Evolutionary conservation across 2,329 filamentous ascomycete species (phyloP), one percentile per base, ranked within the genome.

Genomic region (Fusarium dlaminii): DNA sequence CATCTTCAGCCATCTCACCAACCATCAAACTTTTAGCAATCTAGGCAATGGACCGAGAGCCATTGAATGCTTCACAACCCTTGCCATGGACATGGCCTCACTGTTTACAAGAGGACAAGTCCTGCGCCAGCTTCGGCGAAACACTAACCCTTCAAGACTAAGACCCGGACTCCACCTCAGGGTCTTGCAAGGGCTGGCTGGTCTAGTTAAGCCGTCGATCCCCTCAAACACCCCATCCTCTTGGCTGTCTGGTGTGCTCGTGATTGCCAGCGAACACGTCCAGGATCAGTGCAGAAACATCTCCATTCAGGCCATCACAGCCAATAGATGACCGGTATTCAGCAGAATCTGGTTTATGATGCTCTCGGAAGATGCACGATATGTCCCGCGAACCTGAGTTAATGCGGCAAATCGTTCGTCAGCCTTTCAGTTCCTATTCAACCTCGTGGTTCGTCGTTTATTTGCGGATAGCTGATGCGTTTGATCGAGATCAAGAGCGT

Each of bases 201-300:
- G 59, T 46, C 63, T 64, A 40, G 62, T 64, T 65, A 69, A 68
- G 42, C 54, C 57, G 73, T 74, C 73, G 75, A 77, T 77, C 75
- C 66, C 62, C 61, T 66, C 68, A 73, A 63, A 52, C 54, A 62
- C 56, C 59, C 65, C 65, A 65, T 72, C 60, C 57, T 68, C 66
- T 68, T 75, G 68, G 68, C 60, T 72, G 66, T 77, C 70, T 77
- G 72, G 36, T 66, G 68, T 70, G 59, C 74, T 75, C 70, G 74
- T 79, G 78, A 79, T 77, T 79, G 78, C 77, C 78, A 79, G 77
- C 78, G 73, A 79, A 79, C 74, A 78, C 75, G 70, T 76, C 77
- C 73, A 77, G 70, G 64, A 72, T 72, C 43, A 36, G 64, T 70
- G 54, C 51, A 63, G 63, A 69, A 63, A 63, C 34, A 57, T 75